These are phyloP conservation scores for Mortierella sp. DNA, from an alignment of 371 early-diverging fungal genomes.

Conservation along the genomic window DNA sequence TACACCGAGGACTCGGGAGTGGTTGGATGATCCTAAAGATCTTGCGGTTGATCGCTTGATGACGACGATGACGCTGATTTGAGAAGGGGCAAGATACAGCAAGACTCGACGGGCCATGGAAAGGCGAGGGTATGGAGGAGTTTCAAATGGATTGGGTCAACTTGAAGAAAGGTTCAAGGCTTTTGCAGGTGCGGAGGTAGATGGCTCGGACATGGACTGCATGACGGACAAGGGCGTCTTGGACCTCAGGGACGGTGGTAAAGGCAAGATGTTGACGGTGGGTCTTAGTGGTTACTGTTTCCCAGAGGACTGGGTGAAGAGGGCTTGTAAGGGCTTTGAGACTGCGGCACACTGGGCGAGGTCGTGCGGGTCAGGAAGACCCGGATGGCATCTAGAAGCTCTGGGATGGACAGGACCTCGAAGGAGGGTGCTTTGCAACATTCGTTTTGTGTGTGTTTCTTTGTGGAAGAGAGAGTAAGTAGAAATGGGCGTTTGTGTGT, in stretches of 20 bases:
- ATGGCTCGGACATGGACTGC: conserved; percentile 3
- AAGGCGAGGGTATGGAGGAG: conserved; percentile 7
- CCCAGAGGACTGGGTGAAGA: conserved; percentile 24
- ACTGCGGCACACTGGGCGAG: conserved; percentile 14
- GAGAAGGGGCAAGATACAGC: no score
- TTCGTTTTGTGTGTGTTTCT: background rate
- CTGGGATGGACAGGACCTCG: conserved; percentile 3
- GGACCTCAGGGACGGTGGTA: conserved; percentile 18
- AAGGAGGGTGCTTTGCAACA: background rate
- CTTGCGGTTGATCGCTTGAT: background rate
- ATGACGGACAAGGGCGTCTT: conserved; percentile 11
- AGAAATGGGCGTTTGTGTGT: background rate
- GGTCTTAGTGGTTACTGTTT: conserved; percentile 18
- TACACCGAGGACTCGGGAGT: background rate
- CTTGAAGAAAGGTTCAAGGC: background rate
- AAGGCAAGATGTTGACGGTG: conserved; percentile 11
- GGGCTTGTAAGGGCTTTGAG: conserved; percentile 4
- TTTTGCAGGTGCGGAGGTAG: conserved; percentile 19
- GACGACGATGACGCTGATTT: no score
- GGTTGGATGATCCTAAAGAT: background rate
- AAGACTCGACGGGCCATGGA: background rate
- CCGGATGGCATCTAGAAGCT: background rate
- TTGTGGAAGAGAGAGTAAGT: background rate
- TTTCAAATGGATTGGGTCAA: conserved; percentile 6
- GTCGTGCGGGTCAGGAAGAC: background rate